Percentiles rank a stretch among this genome's conserved stretches.
Evolutionary conservation across 164 flowering plant genomes (phyloP).

Genomic region (Paratinospora sagittata): DNA sequence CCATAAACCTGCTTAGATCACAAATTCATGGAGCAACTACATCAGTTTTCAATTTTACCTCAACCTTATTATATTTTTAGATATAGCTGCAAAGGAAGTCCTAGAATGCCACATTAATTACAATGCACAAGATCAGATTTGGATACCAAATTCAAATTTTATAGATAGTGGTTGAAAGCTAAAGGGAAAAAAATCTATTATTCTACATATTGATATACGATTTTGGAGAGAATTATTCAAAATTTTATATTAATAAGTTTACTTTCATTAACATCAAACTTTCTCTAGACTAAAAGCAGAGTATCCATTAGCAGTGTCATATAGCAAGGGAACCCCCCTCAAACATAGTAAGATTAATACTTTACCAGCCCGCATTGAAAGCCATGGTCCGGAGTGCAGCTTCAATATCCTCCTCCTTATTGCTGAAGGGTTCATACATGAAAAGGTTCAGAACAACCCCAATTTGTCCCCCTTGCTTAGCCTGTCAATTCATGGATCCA

Average conservation of each 20-base stretch:
- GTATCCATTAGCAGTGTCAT: no score
- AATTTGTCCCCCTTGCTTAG: conserved; percentile 9
- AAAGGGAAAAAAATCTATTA: background rate
- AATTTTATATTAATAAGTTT: background rate
- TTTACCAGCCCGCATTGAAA: background rate
- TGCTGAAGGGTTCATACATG: conserved; percentile 5
- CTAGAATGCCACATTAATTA: no score
- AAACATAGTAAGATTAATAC: background rate
- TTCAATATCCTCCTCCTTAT: background rate
- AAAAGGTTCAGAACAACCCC: background rate
- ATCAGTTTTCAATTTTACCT: background rate
- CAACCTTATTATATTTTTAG: background rate
- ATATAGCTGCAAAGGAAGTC: background rate
- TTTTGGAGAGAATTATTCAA: no score
- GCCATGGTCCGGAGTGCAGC: conserved; percentile 8
- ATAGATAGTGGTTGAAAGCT: background rate
- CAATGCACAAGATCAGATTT: no score
- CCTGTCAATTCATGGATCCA: background rate
- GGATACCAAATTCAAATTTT: background rate
- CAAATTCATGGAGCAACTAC: background rate
- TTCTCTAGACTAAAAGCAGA: no score
- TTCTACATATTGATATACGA: background rate
- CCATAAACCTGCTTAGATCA: conserved; percentile 28
- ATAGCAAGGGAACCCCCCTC: no score
- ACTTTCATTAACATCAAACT: no score